phyloP scores from a whole-genome alignment of 495 filamentous ascomycete genomes.

The Cenococcum geophilum region DNA sequence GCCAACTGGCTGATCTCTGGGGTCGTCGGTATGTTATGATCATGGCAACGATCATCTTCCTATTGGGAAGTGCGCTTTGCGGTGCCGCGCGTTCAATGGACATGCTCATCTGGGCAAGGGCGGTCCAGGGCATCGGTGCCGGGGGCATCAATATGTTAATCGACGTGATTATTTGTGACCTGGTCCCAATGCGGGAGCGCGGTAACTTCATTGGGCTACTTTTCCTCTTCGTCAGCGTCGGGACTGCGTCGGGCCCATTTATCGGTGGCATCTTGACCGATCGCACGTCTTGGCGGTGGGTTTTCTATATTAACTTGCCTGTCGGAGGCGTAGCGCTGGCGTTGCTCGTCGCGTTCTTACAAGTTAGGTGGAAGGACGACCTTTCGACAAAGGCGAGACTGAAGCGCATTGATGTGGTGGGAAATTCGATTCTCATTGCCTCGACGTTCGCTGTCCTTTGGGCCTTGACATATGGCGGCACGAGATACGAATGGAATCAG shows the following conservation, averaged over 20 bases:
- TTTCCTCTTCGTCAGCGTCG: slow-evolving; percentile 28
- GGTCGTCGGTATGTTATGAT: slow-evolving; percentile 21
- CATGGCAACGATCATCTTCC: slow-evolving; percentile 15
- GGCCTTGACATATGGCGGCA: not conserved
- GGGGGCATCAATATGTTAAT: slow-evolving; percentile 29
- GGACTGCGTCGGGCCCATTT: slow-evolving; percentile 38
- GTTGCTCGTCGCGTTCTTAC: slow-evolving; percentile 16
- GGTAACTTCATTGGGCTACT: slow-evolving; percentile 37
- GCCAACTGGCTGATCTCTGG: slow-evolving; percentile 23
- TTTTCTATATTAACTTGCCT: slow-evolving; percentile 31
- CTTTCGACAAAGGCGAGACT: slow-evolving; percentile 9
- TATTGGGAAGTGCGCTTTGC: slow-evolving; percentile 17
- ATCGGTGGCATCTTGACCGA: slow-evolving; percentile 36
- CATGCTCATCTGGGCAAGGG: slow-evolving; percentile 27
- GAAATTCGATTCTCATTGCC: not conserved
- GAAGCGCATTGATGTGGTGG: slow-evolving; percentile 14
- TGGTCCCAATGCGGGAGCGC: slow-evolving; percentile 40
- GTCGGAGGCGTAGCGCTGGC: slow-evolving; percentile 8
- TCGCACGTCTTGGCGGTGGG: slow-evolving; percentile 26
- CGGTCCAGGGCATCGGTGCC: slow-evolving; percentile 23
- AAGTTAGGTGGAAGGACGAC: slow-evolving; percentile 16
- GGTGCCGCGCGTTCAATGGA: slow-evolving; percentile 12
- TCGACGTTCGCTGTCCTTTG: slow-evolving; percentile 7
- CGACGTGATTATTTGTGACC: slow-evolving; percentile 40
- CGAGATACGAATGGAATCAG: not conserved